phyloP scores from a whole-genome alignment of 257 asterid genomes.

The Ehretia macrophylla region DNA sequence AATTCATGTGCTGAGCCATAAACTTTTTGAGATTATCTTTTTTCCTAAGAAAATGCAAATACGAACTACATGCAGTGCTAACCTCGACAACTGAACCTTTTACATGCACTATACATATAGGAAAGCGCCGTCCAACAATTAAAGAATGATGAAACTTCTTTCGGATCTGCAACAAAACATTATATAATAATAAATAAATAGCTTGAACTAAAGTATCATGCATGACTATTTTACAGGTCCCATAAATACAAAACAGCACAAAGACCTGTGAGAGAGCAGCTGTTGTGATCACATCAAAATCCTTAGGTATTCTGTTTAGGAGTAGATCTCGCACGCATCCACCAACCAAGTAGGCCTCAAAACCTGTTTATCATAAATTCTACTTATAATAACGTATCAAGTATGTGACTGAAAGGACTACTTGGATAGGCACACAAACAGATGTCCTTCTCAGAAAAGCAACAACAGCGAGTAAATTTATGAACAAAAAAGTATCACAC shows the following conservation, averaged over 20 bases:
- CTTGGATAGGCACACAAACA: too few relatives aligned
- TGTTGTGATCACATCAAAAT: constrained; percentile 83
- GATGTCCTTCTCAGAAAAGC: too few relatives aligned
- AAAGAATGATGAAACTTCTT: constrained; percentile 38
- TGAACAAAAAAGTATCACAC: too few relatives aligned
- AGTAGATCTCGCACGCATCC: constrained; percentile 95
- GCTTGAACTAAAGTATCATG: neutral
- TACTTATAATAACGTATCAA: neutral
- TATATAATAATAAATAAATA: neutral
- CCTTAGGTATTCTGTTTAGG: constrained; percentile 79
- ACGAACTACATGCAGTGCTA: constrained; percentile 24
- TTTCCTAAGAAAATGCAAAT: neutral
- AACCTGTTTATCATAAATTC: constrained; percentile 42
- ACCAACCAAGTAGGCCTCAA: constrained; percentile 89
- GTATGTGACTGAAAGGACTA: too few relatives aligned
- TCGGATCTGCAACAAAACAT: constrained; percentile 41
- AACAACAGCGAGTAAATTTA: too few relatives aligned
- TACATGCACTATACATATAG: constrained; percentile 64
- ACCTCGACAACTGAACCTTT: constrained; percentile 75
- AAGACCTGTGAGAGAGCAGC: constrained; percentile 53
- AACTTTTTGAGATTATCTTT: neutral
- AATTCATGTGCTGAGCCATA: too few relatives aligned
- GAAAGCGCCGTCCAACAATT: constrained; percentile 75
- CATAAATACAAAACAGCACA: constrained; percentile 19
- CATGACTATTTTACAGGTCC: neutral